Percentiles rank a stretch among this genome's conserved stretches.
These are phyloP conservation scores for Bryoglossum gracile DNA, from an alignment of 495 filamentous ascomycete genomes.

Conservation along the genomic window DNA sequence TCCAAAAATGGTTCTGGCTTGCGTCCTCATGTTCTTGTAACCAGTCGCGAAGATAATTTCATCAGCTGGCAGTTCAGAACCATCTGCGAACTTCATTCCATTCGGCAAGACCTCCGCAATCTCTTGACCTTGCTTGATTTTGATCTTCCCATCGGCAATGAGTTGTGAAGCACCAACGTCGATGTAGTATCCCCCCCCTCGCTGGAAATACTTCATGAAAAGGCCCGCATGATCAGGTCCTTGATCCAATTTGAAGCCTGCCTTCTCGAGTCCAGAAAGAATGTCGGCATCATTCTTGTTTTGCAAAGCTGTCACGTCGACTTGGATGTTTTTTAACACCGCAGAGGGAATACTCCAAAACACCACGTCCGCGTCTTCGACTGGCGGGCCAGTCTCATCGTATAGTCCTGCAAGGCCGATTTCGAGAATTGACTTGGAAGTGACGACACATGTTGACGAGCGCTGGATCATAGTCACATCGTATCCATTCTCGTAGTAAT, in stretches of 20 bases:
- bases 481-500: conserved; percentile 72
- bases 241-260: conserved; percentile 55
- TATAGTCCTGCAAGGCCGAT: conserved; percentile 43
- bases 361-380: conserved; percentile 58
- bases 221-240: conserved; percentile 62
- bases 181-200: conserved; percentile 75
- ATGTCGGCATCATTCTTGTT: conserved; percentile 40
- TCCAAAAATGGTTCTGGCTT: conserved; percentile 57
- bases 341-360: conserved; percentile 50
- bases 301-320: conserved; percentile 40
- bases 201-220: conserved; percentile 66
- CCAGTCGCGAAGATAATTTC: conserved; percentile 81
- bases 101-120: conserved; percentile 52
- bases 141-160: conserved; percentile 70
- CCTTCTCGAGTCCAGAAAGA: conserved; percentile 45
- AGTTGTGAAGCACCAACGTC: conserved; percentile 70
- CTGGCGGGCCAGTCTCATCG: conserved; percentile 50
- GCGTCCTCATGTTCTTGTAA: conserved; percentile 70
- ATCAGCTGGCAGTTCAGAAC: conserved; percentile 61
- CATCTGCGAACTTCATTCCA: conserved; percentile 56
- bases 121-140: conserved; percentile 64
- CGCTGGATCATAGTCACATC: conserved; percentile 77
- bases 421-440: conserved; percentile 39
- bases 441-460: conserved; percentile 64
- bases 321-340: conserved; percentile 40